A percentile compares a stretch with the other conserved stretches of the same genome.
Conservation (phyloP, 768 basidiomycete genomes). For the Auricularia sp. region DNA sequence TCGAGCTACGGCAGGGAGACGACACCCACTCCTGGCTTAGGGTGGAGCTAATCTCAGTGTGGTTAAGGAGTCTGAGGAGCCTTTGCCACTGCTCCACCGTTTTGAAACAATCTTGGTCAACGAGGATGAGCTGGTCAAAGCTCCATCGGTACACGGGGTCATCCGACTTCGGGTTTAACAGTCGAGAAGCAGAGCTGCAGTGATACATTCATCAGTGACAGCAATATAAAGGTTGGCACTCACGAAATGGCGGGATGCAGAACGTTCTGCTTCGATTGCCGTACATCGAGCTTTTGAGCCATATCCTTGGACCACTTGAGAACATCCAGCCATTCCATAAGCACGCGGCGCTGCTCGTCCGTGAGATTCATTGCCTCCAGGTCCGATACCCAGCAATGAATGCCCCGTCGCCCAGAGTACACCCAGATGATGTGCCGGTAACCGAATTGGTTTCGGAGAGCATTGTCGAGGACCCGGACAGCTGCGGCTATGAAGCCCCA, state of each 20-base stretch:
- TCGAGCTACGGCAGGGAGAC: constrained; percentile 43
- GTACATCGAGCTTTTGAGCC: constrained; percentile 72
- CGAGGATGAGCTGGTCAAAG: constrained; percentile 61
- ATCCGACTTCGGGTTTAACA: background rate
- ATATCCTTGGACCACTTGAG: constrained; percentile 72
- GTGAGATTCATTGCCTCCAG: constrained; percentile 76
- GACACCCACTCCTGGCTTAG: constrained; percentile 53
- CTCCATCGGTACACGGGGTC: constrained; percentile 22
- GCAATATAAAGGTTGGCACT: constrained; percentile 15
- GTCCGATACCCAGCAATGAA: constrained; percentile 97
- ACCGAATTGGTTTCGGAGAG: constrained; percentile 82
- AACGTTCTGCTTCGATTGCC: constrained; percentile 22
- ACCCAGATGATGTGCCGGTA: constrained; percentile 91
- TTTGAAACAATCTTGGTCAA: constrained; percentile 78
- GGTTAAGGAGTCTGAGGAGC: constrained; percentile 66
- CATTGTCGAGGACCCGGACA: constrained; percentile 71
- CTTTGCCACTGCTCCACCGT: constrained; percentile 60
- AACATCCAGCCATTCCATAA: constrained; percentile 83
- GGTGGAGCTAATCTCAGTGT: constrained; percentile 34
- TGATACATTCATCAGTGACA: too few relatives aligned
- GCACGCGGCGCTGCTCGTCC: constrained; percentile 78
- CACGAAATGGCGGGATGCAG: constrained; percentile 74
- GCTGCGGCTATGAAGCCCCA: constrained; percentile 94
- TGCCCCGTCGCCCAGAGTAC: constrained; percentile 96
- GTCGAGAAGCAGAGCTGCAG: background rate